Base-by-base conservation (phyloP, 2,329 filamentous ascomycete genomes). In the Fusarium hainanense region DNA sequence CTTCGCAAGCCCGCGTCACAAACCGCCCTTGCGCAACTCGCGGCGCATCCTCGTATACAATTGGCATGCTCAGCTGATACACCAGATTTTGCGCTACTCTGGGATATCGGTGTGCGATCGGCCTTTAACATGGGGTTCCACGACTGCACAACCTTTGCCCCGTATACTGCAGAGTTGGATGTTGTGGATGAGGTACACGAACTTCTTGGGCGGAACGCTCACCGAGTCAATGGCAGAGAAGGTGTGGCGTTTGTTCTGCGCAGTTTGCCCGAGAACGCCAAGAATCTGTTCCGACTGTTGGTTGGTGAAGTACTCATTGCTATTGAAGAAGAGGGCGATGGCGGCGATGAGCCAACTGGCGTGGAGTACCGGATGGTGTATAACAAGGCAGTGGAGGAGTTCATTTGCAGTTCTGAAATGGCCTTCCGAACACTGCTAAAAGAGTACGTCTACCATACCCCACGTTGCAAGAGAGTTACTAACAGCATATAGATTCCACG, bases 351-450 rank as follows among this genome's bases (percentile, higher is more conserved):
- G 63, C 86, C 87, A 34, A 85, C 88, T 4, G 94, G 92, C 0
- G 89, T 99, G 18, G 95, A 98, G 81, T 98, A 98, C 78, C 87
- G 93, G 23, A 90, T 93, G 73, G 80, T 99, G 69, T 99, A 98
- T 77, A 94, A 97, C 78, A 98, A 97, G 82, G 94, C 96, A 4
- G 92, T 95, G 7, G 94, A 98, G 80, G 94, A 97, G 77, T 98
- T 99, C 79, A 96, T 99, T 51, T 98, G 95, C 79, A 96, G 93
- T 73, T 97, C 92, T 64, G 96, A 98, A 82, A 94, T 98, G 87
- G 94, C 93, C 67, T 98, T 98, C 82, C 87, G 96, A 65, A 97
- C 94, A 27, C 79, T 99, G 77, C 81, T 99, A 68, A 98, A 98
- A 82, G 96, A 99, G 87, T 96, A 80, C 68, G 89, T 81, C 20